A percentile compares a stretch with the other conserved stretches of the same genome.
These are phyloP conservation scores for Pyrenula aspistea DNA, from an alignment of 495 filamentous ascomycete genomes.

Conservation along the genomic window DNA sequence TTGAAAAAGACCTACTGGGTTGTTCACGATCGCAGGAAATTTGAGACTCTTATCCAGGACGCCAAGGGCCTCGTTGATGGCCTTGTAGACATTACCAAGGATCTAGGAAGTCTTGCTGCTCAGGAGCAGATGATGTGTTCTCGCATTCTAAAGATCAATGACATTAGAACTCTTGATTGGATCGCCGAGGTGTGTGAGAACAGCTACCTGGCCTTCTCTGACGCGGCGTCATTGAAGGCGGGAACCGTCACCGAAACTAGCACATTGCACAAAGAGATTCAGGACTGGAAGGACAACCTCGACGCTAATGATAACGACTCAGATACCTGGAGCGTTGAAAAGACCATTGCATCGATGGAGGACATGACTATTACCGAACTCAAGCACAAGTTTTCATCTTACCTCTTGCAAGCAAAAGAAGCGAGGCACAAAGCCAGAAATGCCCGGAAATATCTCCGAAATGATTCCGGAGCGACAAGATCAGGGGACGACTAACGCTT, in stretches of 20 bases:
- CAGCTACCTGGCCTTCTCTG: background rate
- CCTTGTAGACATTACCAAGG: background rate
- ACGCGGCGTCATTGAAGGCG: background rate
- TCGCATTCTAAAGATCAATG: background rate
- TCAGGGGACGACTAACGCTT: too few relatives aligned
- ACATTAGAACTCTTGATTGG: background rate
- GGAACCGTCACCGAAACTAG: background rate
- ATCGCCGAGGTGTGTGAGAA: background rate
- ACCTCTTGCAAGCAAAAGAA: background rate
- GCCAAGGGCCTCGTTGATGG: background rate
- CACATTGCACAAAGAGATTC: background rate
- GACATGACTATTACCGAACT: background rate
- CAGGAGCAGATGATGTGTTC: background rate
- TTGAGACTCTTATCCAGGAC: background rate
- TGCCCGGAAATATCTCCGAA: too few relatives aligned
- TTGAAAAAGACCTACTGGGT: background rate
- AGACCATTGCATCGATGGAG: background rate
- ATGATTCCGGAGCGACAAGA: too few relatives aligned
- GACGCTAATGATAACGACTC: background rate
- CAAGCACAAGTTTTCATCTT: constrained; percentile 1
- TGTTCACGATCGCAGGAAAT: constrained; percentile 1
- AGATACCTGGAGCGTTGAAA: background rate
- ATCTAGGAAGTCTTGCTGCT: background rate
- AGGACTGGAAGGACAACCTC: background rate
- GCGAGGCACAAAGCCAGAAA: too few relatives aligned